A percentile compares a stretch with the other conserved stretches of the same genome.
Conservation (phyloP, 2,329 filamentous ascomycete species). For the Scortechinia acanthostroma region DNA sequence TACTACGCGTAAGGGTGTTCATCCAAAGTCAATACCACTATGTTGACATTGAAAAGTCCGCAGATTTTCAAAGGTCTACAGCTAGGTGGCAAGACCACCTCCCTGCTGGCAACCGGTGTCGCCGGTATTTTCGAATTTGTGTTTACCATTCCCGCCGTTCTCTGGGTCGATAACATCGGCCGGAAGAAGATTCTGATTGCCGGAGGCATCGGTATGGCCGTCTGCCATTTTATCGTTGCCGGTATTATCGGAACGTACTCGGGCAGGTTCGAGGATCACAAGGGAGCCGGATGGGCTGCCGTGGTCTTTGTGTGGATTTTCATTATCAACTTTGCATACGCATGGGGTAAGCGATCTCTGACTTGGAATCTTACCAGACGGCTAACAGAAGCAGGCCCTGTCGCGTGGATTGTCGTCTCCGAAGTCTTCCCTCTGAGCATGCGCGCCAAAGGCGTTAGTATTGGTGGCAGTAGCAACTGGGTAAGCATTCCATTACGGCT, state of each 20-base stretch:
- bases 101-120: not conserved
- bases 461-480: slow-evolving; percentile 2
- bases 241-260: not conserved
- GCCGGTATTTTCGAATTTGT: not conserved
- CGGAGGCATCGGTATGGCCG: not conserved
- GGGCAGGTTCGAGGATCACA: not conserved
- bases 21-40: no score
- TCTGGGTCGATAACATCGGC: not conserved
- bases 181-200: not conserved
- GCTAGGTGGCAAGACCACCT: not conserved
- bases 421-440: slow-evolving; percentile 1
- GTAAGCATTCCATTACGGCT: not conserved
- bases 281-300: not conserved
- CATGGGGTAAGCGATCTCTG: not conserved
- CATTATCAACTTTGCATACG: not conserved
- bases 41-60: not conserved
- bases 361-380: not conserved
- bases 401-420: not conserved
- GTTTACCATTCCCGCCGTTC: not conserved
- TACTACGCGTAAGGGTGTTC: slow-evolving; percentile 1
- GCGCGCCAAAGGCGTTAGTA: not conserved
- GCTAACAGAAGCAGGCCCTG: not conserved
- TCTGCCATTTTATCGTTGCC: slow-evolving; percentile 2
- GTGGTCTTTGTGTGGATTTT: slow-evolving; percentile 2
- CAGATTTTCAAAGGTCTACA: not conserved